Conservation (phyloP, 73 alveolate species). For the Durusdinium trenchii region DNA sequence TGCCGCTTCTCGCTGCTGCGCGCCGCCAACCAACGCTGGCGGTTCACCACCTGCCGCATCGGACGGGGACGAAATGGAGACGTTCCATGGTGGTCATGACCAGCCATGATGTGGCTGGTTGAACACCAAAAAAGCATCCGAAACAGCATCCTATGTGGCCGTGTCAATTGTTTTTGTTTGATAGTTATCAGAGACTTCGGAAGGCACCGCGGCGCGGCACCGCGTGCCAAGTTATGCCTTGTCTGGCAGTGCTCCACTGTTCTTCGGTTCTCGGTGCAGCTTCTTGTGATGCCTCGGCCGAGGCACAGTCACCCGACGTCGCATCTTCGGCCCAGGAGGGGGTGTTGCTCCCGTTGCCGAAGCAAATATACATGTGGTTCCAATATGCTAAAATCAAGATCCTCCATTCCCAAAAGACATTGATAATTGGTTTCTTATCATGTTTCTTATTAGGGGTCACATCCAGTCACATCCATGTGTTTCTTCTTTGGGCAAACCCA, state of each 20-base stretch:
- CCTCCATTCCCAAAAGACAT: too few species aligned
- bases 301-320: too few species aligned
- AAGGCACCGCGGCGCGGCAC: background rate
- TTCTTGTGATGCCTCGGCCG: constrained; percentile 66
- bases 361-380: too few species aligned
- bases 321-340: background rate
- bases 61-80: background rate
- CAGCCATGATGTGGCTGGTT: background rate
- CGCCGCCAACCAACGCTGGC: constrained; percentile 93
- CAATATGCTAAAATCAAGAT: too few species aligned
- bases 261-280: constrained; percentile 71
- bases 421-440: too few species aligned
- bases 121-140: background rate
- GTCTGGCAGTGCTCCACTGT: constrained; percentile 77
- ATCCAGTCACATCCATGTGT: too few species aligned
- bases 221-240: constrained; percentile 3
- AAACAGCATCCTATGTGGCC: background rate
- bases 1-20: constrained; percentile 80
- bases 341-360: too few species aligned
- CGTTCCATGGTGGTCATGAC: background rate
- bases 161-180: background rate
- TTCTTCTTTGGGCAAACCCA: too few species aligned
- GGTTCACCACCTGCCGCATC: constrained; percentile 38
- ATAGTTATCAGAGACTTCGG: background rate
- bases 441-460: too few species aligned